Percentiles rank a stretch among this genome's conserved stretches.
phyloP scores from a whole-genome alignment of 345 rosid genomes.

The Gossypium rotundifolium region DNA sequence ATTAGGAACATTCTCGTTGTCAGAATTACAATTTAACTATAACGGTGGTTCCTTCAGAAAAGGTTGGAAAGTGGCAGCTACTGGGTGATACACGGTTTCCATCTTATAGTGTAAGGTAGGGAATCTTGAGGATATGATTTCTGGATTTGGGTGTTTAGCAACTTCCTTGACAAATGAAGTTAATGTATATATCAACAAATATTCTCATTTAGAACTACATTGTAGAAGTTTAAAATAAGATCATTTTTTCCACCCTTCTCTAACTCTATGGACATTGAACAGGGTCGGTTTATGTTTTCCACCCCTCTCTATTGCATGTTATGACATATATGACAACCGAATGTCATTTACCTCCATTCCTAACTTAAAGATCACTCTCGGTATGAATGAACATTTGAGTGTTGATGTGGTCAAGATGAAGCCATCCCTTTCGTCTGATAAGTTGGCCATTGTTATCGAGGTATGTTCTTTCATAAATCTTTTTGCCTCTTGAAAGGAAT shows the following conservation, averaged over 20 bases:
- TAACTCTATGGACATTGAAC: constrained; percentile 4
- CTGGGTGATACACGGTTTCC: constrained; percentile 13
- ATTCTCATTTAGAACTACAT: neutral
- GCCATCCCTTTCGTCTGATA: constrained; percentile 31
- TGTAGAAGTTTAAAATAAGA: neutral
- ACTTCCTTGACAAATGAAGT: neutral
- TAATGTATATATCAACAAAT: neutral
- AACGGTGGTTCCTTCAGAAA: constrained; percentile 33
- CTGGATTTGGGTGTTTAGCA: neutral
- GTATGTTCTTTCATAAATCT: constrained; percentile 17
- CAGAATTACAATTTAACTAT: constrained; percentile 33
- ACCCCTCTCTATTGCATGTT: constrained; percentile 33
- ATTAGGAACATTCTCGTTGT: constrained; percentile 35
- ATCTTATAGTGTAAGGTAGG: constrained; percentile 27
- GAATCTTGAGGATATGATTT: neutral
- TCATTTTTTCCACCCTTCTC: neutral
- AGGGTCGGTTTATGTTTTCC: constrained; percentile 59
- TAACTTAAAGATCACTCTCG: constrained; percentile 29
- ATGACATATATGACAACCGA: constrained; percentile 42
- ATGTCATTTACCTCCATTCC: constrained; percentile 37
- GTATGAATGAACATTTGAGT: constrained; percentile 8
- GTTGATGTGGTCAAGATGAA: constrained; percentile 24
- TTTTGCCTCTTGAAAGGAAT: neutral
- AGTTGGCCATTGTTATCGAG: constrained; percentile 33
- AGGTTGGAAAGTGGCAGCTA: constrained; percentile 44